Evolutionary conservation across 768 basidiomycete species (phyloP).

Genomic region (Agaricus blazei): DNA sequence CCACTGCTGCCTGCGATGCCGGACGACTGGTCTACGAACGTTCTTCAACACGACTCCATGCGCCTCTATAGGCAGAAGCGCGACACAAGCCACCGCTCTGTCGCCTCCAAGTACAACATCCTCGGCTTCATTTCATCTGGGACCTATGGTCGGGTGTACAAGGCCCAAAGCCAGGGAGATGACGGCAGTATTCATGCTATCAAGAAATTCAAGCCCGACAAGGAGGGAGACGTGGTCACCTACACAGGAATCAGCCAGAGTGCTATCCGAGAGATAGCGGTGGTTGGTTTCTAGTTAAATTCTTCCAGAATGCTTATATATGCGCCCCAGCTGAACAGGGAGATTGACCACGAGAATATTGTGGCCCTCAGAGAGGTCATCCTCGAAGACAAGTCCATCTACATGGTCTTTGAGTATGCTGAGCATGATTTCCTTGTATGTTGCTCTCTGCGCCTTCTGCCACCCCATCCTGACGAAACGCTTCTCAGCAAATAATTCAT

Average conservation of each 20-base stretch:
- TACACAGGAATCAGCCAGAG: conserved; percentile 99
- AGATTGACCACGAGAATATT: conserved; percentile 87
- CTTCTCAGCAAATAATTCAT: conserved; percentile 90
- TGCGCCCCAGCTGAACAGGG: conserved; percentile 70
- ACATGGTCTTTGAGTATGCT: conserved; percentile 99
- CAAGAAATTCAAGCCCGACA: conserved; percentile 99
- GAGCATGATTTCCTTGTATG: conserved; percentile 96
- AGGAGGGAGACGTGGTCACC: conserved; percentile 92
- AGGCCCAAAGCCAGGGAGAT: conserved; percentile 75
- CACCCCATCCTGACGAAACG: not conserved
- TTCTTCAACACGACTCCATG: conserved; percentile 77
- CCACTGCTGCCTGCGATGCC: conserved; percentile 13
- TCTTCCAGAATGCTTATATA: conserved; percentile 11
- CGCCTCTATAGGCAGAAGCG: conserved; percentile 75
- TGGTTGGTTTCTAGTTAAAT: conserved; percentile 30
- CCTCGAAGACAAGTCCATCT: conserved; percentile 96
- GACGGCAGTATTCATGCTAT: conserved; percentile 82
- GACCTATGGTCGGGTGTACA: conserved; percentile 98
- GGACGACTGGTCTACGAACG: conserved; percentile 31
- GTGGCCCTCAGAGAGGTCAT: conserved; percentile 92
- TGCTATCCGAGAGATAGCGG: conserved; percentile 94
- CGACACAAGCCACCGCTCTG: conserved; percentile 61
- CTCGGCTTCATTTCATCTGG: conserved; percentile 98
- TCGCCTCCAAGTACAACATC: conserved; percentile 82
- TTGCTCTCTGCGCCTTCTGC: conserved; percentile 4